These are phyloP conservation scores for Delphinella strobiligena DNA, from an alignment of 2,329 filamentous ascomycete genomes.

Conservation along the genomic window DNA sequence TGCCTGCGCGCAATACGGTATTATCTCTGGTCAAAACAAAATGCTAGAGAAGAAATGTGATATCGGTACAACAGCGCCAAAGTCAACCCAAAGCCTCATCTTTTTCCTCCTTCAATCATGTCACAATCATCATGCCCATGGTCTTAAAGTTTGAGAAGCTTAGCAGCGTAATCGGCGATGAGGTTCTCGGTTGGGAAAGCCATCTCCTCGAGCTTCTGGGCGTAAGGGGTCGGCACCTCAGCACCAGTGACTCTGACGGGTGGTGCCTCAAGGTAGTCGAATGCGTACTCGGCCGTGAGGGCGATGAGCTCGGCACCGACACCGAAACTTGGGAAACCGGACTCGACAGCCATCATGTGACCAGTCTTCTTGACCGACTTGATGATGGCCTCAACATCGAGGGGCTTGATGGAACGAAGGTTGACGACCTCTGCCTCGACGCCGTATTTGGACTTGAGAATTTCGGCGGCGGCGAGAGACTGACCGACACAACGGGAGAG, in stretches of 20 bases:
- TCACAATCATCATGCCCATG: neutral
- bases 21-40: neutral
- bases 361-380: conserved; percentile 98
- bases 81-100: conserved; percentile 6
- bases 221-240: conserved; percentile 94
- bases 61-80: conserved; percentile 8
- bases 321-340: conserved; percentile 90
- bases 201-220: conserved; percentile 86
- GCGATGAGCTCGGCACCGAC: conserved; percentile 88
- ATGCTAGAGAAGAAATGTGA: conserved; percentile 5
- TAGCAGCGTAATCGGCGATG: conserved; percentile 79
- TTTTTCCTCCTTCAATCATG: neutral
- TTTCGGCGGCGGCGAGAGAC: conserved; percentile 74
- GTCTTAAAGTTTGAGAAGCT: conserved; percentile 63
- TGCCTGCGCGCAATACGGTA: conserved; percentile 1
- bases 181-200: conserved; percentile 81
- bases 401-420: conserved; percentile 90
- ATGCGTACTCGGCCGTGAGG: conserved; percentile 91
- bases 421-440: conserved; percentile 96
- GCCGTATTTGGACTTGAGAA: conserved; percentile 91
- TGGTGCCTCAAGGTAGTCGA: conserved; percentile 92
- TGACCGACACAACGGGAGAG: conserved; percentile 93
- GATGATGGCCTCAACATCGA: conserved; percentile 89
- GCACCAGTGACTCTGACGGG: conserved; percentile 91
- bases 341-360: conserved; percentile 82